These are phyloP conservation scores for Laetiporus sulphureus DNA, from an alignment of 1,284 basidiomycete species.

Conservation along the genomic window DNA sequence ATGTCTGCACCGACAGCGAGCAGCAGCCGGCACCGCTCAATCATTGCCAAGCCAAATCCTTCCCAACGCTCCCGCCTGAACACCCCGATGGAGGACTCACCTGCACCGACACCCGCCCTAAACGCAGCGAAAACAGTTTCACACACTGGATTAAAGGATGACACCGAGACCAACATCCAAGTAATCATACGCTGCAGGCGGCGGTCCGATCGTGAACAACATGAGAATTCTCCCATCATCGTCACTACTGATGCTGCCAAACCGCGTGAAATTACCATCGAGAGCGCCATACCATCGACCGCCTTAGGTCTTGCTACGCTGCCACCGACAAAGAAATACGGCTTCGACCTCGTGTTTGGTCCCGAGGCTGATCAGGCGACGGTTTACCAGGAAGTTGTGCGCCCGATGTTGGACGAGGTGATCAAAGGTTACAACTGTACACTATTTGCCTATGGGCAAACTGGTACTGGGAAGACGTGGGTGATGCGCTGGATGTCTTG, in stretches of 20 bases:
- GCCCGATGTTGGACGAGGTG: slow-evolving; percentile 90
- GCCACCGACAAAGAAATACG: slow-evolving; percentile 76
- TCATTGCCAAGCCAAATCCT: slow-evolving; percentile 24
- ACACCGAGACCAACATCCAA: slow-evolving; percentile 73
- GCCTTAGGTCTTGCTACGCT: slow-evolving; percentile 62
- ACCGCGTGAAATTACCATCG: slow-evolving; percentile 71
- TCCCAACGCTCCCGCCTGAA: slow-evolving; percentile 25
- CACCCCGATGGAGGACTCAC: slow-evolving; percentile 21
- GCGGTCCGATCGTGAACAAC: slow-evolving; percentile 76
- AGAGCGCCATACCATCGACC: slow-evolving; percentile 60
- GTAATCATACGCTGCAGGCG: slow-evolving; percentile 87
- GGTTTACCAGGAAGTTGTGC: slow-evolving; percentile 92
- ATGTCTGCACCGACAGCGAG: slow-evolving; percentile 28
- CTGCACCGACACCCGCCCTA: too few relatives aligned
- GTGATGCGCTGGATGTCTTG: too few relatives aligned
- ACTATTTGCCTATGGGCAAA: slow-evolving; percentile 98
- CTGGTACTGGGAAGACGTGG: slow-evolving; percentile 97
- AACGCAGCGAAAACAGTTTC: too few relatives aligned
- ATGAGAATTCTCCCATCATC: slow-evolving; percentile 79
- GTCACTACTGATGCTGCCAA: slow-evolving; percentile 70
- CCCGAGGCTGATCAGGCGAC: slow-evolving; percentile 95
- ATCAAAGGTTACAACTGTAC: slow-evolving; percentile 97
- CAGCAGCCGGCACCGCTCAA: slow-evolving; percentile 22
- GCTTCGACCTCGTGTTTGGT: slow-evolving; percentile 92
- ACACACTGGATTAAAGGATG: slow-evolving; percentile 27